Base-by-base conservation (phyloP, 2,329 filamentous ascomycete species). In the Fusarium sterilihyphosum region DNA sequence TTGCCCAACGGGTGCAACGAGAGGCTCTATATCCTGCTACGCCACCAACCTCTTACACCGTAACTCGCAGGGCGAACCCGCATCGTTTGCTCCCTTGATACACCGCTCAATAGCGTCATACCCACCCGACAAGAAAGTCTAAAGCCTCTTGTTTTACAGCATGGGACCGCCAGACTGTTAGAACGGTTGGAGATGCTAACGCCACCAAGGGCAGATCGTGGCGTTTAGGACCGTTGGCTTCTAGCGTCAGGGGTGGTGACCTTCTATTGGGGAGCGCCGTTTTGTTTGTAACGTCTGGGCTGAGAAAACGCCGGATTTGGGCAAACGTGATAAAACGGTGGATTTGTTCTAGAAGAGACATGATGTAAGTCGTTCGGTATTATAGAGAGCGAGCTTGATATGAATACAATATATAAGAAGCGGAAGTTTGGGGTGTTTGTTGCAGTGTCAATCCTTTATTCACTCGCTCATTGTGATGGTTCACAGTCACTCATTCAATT, bases 181-280 rank as follows among this genome's bases (percentile, higher is more conserved):
- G 38, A 65, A 73, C 56, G 53, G 67, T 59, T 74, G 24, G 52
- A 44, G 63, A 31, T 26, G 38, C 46, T 74, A 37, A 72, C 71
- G 71, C 71, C 71, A 74, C 73, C 20, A 66, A 41, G 26, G 26
- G 35, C 18, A 60, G 62, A 74, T 73, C 58, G 67, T 74, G 71
- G 71, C 71, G 71, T 65, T 57, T 69, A 53, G 47, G 47, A 49
- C 59, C 54, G 54, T 72, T 35, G 43, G 40, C n/a, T 71, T 61
- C 60, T 73, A 61, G 71, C 26, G 62, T 62, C 71, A 74, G 71
- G 71, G 67, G 61, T 13, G 33, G 31, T 72, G 65, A 47, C 56
- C 29, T 46, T 59, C 14, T 37, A 56, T 64, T 58, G 41, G 65
- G 50, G 44, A 44, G 20, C n/a, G 35, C 50, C 67, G 67, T 74